phyloP scores from a whole-genome alignment of 164 flowering plant genomes.

The Berberis vulgaris region DNA sequence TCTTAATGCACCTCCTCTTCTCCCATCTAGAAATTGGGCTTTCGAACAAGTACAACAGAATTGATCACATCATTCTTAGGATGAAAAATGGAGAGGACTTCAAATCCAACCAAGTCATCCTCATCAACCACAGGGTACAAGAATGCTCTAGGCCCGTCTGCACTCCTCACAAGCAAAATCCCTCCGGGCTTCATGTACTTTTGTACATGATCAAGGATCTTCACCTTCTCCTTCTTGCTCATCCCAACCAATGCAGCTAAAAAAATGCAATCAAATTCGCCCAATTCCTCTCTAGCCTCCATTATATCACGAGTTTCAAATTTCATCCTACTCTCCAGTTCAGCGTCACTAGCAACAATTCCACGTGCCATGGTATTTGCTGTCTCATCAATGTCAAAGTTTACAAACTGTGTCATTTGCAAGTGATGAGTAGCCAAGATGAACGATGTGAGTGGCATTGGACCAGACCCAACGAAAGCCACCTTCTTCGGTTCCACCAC shows the following conservation, averaged over 20 bases:
- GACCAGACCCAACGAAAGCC: constrained; percentile 70
- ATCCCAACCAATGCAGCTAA: constrained; percentile 64
- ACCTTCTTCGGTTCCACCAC: constrained; percentile 30
- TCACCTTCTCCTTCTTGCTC: constrained; percentile 39
- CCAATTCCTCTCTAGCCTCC: constrained; percentile 31
- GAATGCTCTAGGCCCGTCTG: constrained; percentile 50
- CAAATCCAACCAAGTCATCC: constrained; percentile 41
- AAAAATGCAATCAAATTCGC: constrained; percentile 38
- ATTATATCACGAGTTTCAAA: constrained; percentile 32
- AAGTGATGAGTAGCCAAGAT: constrained; percentile 46
- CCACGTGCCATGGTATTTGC: constrained; percentile 18
- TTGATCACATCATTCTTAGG: constrained; percentile 39
- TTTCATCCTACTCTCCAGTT: constrained; percentile 41
- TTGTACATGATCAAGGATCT: constrained; percentile 30
- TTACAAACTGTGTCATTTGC: constrained; percentile 31
- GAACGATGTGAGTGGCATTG: constrained; percentile 49
- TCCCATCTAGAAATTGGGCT: constrained; percentile 13
- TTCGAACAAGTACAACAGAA: constrained; percentile 33
- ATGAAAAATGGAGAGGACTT: constrained; percentile 41
- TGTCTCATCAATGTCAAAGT: constrained; percentile 28
- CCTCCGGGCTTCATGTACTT: constrained; percentile 43
- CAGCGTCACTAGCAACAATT: constrained; percentile 26
- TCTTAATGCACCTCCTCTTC: no score
- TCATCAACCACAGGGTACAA: constrained; percentile 27
- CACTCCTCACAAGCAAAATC: constrained; percentile 43